A percentile compares a stretch with the other conserved stretches of the same genome.
phyloP scores from a whole-genome alignment of 768 basidiomycete species.

The Trametes cubensis region DNA sequence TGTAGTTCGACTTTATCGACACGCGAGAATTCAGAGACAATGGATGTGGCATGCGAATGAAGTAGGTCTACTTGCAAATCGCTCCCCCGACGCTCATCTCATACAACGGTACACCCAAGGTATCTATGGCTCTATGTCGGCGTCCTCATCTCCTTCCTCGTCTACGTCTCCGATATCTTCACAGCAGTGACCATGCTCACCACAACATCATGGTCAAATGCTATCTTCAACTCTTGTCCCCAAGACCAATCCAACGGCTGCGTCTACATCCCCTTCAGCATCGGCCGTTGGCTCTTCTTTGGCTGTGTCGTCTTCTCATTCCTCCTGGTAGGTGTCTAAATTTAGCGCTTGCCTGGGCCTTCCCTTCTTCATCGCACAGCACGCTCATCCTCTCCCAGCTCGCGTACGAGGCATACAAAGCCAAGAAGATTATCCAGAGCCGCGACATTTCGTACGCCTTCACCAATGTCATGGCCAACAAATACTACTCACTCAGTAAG shows the following conservation, averaged over 20 bases:
- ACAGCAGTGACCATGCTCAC: slow-evolving; percentile 96
- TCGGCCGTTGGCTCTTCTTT: slow-evolving; percentile 96
- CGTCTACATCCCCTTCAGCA: slow-evolving; percentile 82
- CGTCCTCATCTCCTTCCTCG: slow-evolving; percentile 93
- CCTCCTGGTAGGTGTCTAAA: slow-evolving; percentile 65
- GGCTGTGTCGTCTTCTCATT: slow-evolving; percentile 99
- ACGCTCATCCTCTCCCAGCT: slow-evolving; percentile 49
- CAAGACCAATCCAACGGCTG: slow-evolving; percentile 58
- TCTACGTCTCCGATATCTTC: slow-evolving; percentile 97
- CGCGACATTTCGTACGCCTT: slow-evolving; percentile 98
- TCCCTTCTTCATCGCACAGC: background rate
- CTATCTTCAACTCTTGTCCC: slow-evolving; percentile 81
- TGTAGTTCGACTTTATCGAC: slow-evolving; percentile 96
- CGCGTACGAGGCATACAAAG: slow-evolving; percentile 89
- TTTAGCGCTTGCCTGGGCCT: background rate
- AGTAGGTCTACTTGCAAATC: slow-evolving; percentile 47
- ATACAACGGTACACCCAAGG: slow-evolving; percentile 41
- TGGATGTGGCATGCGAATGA: slow-evolving; percentile 82
- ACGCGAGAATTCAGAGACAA: slow-evolving; percentile 90
- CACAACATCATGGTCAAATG: slow-evolving; percentile 86
- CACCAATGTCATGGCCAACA: slow-evolving; percentile 96
- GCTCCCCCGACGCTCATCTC: background rate
- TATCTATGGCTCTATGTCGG: slow-evolving; percentile 93
- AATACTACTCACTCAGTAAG: slow-evolving; percentile 94
- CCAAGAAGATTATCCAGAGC: slow-evolving; percentile 92